Conservation (phyloP, 768 basidiomycete species). For the Tubosaeta sp. region DNA sequence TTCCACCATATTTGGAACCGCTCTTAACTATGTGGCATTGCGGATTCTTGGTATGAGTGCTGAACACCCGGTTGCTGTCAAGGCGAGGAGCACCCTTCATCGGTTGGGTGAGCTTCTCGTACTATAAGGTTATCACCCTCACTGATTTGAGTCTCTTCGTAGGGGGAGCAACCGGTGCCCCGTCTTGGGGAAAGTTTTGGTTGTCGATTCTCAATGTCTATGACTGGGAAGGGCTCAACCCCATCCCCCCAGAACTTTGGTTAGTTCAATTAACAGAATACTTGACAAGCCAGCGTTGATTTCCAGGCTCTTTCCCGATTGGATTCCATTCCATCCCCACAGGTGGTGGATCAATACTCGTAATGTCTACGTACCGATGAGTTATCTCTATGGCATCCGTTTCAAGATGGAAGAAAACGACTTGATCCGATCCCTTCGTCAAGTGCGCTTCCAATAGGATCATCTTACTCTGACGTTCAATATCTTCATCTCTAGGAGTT, state of each 20-base stretch:
- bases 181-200: constrained; percentile 98
- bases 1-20: constrained; percentile 92
- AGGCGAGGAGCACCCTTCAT: constrained; percentile 79
- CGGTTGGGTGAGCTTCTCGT: constrained; percentile 55
- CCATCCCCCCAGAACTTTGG: constrained; percentile 91
- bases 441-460: constrained; percentile 41
- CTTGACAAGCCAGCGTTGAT: constrained; percentile 1
- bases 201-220: constrained; percentile 88
- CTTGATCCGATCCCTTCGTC: constrained; percentile 68
- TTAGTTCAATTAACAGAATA: constrained; percentile 28
- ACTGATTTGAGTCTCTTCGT: neutral
- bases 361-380: constrained; percentile 89
- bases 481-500: constrained; percentile 57
- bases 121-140: neutral
- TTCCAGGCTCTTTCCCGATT: constrained; percentile 82
- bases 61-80: constrained; percentile 81
- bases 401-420: constrained; percentile 70
- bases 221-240: constrained; percentile 93
- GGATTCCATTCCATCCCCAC: constrained; percentile 90
- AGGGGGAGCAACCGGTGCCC: constrained; percentile 78
- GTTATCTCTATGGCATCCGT: constrained; percentile 70
- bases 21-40: constrained; percentile 83
- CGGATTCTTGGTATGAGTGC: constrained; percentile 81
- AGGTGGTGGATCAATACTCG: constrained; percentile 98
- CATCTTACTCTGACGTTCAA: neutral